A percentile compares a stretch with the other conserved stretches of the same genome.
Conservation (phyloP, 345 rosid species). For the Gossypium anomalum region DNA sequence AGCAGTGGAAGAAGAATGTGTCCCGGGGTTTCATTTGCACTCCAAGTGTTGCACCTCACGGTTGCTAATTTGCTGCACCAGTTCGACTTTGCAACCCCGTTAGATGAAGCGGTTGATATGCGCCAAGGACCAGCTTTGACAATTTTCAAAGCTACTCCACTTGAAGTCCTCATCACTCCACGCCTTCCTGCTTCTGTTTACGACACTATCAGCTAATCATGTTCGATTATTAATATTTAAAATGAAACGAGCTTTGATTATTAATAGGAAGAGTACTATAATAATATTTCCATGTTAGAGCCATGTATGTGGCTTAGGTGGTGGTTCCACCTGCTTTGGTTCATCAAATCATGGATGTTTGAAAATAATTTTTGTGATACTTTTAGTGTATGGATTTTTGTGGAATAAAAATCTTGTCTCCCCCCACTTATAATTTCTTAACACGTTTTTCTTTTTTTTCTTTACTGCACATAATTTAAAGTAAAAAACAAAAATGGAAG, state of each 20-base stretch:
- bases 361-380: too few species aligned
- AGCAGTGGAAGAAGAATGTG: slow-evolving; percentile 38
- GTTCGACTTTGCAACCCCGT: slow-evolving; percentile 21
- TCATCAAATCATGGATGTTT: neutral
- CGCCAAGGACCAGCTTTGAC: slow-evolving; percentile 20
- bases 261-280: too few species aligned
- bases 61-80: slow-evolving; percentile 27
- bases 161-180: slow-evolving; percentile 20
- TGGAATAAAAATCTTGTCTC: too few species aligned
- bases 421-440: too few species aligned
- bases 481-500: too few species aligned
- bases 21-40: slow-evolving; percentile 31
- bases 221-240: neutral
- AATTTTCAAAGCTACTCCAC: slow-evolving; percentile 6
- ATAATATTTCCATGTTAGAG: neutral
- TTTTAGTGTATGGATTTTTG: too few species aligned
- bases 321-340: neutral
- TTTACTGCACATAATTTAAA: too few species aligned
- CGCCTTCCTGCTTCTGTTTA: slow-evolving; percentile 16
- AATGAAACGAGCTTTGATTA: neutral
- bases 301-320: neutral
- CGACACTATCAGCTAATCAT: neutral
- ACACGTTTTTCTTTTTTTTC: too few species aligned
- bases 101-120: slow-evolving; percentile 30
- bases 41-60: slow-evolving; percentile 26